phyloP scores from a whole-genome alignment of 1,284 basidiomycete species.

The Hemileia vastatrix region DNA sequence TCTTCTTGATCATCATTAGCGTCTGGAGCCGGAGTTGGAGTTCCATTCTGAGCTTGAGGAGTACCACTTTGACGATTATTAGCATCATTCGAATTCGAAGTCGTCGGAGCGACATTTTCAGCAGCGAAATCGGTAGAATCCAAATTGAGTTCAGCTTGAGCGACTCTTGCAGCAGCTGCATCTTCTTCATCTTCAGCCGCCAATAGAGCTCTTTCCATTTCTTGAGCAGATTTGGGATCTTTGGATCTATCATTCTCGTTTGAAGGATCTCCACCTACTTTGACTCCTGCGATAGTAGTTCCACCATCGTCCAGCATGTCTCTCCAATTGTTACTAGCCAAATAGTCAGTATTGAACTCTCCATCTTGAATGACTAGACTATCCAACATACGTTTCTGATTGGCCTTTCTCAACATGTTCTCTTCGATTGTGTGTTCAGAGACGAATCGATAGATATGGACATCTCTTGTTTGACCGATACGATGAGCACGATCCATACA shows the following conservation, averaged over 20 bases:
- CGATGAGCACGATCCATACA: conserved; percentile 92
- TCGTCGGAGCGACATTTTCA: conserved; percentile 30
- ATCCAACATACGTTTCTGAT: conserved; percentile 86
- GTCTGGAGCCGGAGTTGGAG: conserved; percentile 1
- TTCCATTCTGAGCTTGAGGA: conserved; percentile 9
- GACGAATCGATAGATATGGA: conserved; percentile 93
- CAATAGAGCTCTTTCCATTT: conserved; percentile 60
- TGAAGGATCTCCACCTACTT: conserved; percentile 29
- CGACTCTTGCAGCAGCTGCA: conserved; percentile 65
- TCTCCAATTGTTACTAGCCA: conserved; percentile 61
- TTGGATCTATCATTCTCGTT: conserved; percentile 49
- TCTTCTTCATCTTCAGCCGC: conserved; percentile 84
- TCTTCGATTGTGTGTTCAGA: conserved; percentile 89
- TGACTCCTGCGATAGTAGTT: conserved; percentile 33
- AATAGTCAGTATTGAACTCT: conserved; percentile 59
- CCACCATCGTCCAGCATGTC: conserved; percentile 58
- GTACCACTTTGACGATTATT: conserved; percentile 6
- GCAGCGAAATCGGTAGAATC: conserved; percentile 31
- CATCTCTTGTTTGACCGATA: conserved; percentile 92
- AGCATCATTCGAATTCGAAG: conserved; percentile 22
- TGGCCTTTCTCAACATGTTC: conserved; percentile 88
- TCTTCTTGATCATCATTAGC: conserved; percentile 45
- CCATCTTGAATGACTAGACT: conserved; percentile 88
- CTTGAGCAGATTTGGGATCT: conserved; percentile 34
- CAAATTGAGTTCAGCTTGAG: conserved; percentile 46